These are phyloP conservation scores for Aspergillus phoenicis DNA, from an alignment of 2,329 filamentous ascomycete species.

Conservation along the genomic window DNA sequence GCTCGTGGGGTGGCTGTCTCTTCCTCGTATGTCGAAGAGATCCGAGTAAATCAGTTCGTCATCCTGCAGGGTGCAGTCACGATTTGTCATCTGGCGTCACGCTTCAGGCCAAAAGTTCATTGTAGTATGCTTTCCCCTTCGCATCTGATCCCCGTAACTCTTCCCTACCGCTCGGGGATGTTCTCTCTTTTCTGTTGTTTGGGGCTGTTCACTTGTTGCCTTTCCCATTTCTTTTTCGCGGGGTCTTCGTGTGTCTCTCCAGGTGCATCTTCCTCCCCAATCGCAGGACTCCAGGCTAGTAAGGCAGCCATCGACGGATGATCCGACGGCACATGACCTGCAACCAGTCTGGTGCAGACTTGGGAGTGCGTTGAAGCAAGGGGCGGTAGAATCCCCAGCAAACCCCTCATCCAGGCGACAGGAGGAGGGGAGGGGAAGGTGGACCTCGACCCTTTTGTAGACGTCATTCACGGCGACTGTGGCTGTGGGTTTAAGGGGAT, in stretches of 20 bases:
- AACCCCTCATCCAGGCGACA: background rate
- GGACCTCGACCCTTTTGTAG: background rate
- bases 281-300: background rate
- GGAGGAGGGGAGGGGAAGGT: background rate
- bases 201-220: background rate
- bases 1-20: slow-evolving; percentile 54
- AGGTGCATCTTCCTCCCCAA: background rate
- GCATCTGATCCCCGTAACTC: background rate
- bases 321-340: background rate
- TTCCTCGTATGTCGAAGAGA: slow-evolving; percentile 56
- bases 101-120: background rate
- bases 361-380: background rate
- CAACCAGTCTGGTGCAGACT: background rate
- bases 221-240: background rate
- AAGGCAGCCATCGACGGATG: background rate
- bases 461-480: background rate
- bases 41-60: slow-evolving; percentile 40
- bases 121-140: background rate
- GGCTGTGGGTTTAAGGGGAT: background rate
- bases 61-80: background rate
- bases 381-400: background rate
- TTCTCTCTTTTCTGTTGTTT: background rate
- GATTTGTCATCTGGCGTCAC: background rate
- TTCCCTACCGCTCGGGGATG: background rate
- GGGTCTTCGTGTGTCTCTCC: background rate